Evolutionary conservation across 192 early-diverging fungal species (phyloP).

Genomic region (Backusella tuberculispora): DNA sequence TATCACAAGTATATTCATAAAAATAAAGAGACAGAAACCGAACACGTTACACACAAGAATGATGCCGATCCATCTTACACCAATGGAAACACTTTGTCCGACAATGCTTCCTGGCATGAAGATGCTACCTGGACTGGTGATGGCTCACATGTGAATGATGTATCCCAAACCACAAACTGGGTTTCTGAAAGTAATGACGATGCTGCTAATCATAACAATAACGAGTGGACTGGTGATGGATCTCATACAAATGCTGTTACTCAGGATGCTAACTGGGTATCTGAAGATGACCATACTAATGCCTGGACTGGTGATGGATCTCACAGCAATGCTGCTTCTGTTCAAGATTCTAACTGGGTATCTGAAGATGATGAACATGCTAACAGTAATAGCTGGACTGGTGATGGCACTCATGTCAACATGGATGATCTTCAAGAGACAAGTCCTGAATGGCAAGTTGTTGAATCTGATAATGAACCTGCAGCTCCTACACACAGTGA

Average conservation of each 20-base stretch:
- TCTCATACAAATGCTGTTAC: neutral
- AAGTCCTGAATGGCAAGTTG: neutral
- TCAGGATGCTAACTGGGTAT: neutral
- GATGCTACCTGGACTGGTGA: neutral
- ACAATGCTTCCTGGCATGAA: neutral
- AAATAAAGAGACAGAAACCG: conserved; percentile 18
- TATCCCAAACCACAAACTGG: neutral
- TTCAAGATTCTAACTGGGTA: neutral
- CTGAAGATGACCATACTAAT: neutral
- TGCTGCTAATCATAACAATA: neutral
- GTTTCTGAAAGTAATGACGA: neutral
- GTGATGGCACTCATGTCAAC: neutral
- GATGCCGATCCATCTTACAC: neutral
- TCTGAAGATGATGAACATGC: neutral
- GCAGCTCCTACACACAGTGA: neutral
- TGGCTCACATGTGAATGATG: neutral
- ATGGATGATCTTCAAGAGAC: neutral
- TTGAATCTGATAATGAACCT: conserved; percentile 2
- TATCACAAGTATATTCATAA: conserved; percentile 10
- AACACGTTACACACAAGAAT: conserved; percentile 16
- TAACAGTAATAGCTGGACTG: neutral
- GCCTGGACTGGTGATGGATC: neutral
- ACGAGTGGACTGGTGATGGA: neutral
- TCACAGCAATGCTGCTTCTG: neutral
- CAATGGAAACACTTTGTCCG: neutral